Base-by-base conservation (phyloP, 1,139 yeast species). In the Blastobotrys proliferans region DNA sequence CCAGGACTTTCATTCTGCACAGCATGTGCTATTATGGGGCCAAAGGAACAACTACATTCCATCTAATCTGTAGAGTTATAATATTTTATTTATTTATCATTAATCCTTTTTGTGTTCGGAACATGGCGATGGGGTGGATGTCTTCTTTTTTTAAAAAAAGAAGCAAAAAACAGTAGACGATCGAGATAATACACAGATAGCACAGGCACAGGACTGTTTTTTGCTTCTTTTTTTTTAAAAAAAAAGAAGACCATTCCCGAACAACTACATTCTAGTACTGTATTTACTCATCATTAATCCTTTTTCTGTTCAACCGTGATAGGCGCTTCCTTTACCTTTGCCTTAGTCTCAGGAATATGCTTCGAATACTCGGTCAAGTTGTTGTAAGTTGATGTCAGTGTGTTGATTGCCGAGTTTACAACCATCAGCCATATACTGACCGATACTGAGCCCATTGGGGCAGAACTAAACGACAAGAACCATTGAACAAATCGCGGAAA, bases 401-500 rank as follows among this genome's bases (percentile, higher is more conserved):
- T 38, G 31, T 38, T 21, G 13, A 62, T 33, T 4, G 61, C 57
- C 40, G 55, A 53, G 35, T 60, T 64, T 16, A 54, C 57, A 24
- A 63, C 52, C 46, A 60, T 51, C 32, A 69, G 52, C 72, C 73
- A 69, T 8, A 61, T 56, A 2, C 63, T 55, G 5, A 65, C 62
- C 0, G 70, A 64, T 8, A 68, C 60, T 2, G 72, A 61, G 17
- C 73, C 73, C 34, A 43, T 42, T 1, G 76, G 74, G 14, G 81
- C 73, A 45, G 77, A 76, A 0, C 90, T 86, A 35, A 82, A 65
- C 10, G 83, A 75, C 49, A 81, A 66, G 11, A 69, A 48, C 75
- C 81, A 75, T 53, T 79, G 82, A 4, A 81, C 54, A 33, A 67
- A 62, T 49, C 67, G 57, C 0, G 94, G 94, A 33, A 84, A 68